These are phyloP conservation scores for Cladorrhinum sp. DNA, from an alignment of 2,329 filamentous ascomycete species.

Conservation along the genomic window DNA sequence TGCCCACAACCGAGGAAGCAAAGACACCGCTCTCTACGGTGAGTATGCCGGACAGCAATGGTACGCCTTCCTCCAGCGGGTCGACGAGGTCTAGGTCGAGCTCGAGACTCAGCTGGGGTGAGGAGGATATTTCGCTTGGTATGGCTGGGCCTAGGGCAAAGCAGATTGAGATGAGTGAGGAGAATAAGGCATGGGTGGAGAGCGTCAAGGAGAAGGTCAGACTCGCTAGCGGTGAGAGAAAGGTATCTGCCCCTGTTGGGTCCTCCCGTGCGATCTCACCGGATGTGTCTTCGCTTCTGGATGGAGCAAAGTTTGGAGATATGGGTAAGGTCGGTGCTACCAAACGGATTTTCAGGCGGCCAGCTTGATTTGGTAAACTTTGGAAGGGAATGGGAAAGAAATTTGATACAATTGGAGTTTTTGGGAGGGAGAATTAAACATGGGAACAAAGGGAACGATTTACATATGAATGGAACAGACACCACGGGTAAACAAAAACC, in stretches of 20 bases:
- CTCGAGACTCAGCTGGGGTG: slow-evolving; percentile 55
- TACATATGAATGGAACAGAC: too few species aligned
- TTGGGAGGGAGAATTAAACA: background rate
- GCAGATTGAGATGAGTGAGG: slow-evolving; percentile 64
- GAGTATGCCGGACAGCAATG: slow-evolving; percentile 27
- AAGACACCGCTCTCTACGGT: slow-evolving; percentile 43
- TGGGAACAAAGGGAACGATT: too few species aligned
- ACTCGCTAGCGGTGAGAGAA: slow-evolving; percentile 61
- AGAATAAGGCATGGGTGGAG: slow-evolving; percentile 77
- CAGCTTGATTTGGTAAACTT: too few species aligned
- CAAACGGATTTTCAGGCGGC: slow-evolving; percentile 62
- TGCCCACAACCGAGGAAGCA: slow-evolving; percentile 27
- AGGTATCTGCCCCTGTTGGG: slow-evolving; percentile 22
- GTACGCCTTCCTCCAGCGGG: slow-evolving; percentile 42
- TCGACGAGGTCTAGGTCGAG: slow-evolving; percentile 50
- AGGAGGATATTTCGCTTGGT: slow-evolving; percentile 61
- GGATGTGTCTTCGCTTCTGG: slow-evolving; percentile 20
- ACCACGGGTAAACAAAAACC: too few species aligned
- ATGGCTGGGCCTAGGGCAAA: slow-evolving; percentile 68
- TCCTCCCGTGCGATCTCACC: background rate
- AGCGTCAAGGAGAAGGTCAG: slow-evolving; percentile 78
- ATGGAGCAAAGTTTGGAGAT: slow-evolving; percentile 58
- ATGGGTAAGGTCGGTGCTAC: slow-evolving; percentile 70
- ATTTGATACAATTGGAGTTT: background rate
- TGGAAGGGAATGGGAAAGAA: background rate